A percentile compares a stretch with the other conserved stretches of the same genome.
Conservation (phyloP, 2,329 filamentous ascomycete species). For the Aspergillus udagawae region DNA sequence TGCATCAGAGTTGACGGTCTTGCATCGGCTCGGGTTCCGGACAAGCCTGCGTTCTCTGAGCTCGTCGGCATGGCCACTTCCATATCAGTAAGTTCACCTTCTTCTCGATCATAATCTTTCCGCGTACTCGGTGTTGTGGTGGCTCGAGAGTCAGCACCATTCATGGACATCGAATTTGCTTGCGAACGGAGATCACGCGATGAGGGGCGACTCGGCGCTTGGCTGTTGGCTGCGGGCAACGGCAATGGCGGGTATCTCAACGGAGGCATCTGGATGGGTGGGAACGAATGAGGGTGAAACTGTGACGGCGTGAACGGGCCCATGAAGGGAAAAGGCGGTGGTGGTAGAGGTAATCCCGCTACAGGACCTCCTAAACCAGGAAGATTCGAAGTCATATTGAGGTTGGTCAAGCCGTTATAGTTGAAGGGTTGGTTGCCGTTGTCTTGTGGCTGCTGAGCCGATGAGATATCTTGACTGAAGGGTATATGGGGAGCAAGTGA, state of each 20-base stretch:
- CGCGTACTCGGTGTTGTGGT: conserved; percentile 23
- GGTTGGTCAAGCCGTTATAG: conserved; percentile 18
- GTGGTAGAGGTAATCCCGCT: conserved; percentile 20
- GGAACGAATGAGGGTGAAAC: conserved; percentile 27
- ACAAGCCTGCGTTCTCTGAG: not conserved
- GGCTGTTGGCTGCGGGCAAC: conserved; percentile 11
- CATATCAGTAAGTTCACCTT: conserved; percentile 72
- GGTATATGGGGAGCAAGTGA: conserved; percentile 25
- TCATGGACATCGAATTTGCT: conserved; percentile 5
- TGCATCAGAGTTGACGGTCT: not conserved
- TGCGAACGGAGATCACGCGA: conserved; percentile 11
- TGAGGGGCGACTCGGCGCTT: conserved; percentile 6
- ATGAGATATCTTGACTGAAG: conserved; percentile 21
- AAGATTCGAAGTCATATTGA: conserved; percentile 28
- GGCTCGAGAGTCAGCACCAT: conserved; percentile 8
- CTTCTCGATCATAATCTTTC: conserved; percentile 54
- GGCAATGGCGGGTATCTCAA: conserved; percentile 20
- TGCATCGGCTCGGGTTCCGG: not conserved
- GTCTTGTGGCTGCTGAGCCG: conserved; percentile 18
- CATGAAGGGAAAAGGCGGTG: conserved; percentile 28
- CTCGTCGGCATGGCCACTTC: conserved; percentile 39
- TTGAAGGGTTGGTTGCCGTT: conserved; percentile 13
- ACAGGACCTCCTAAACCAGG: conserved; percentile 24
- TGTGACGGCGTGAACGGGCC: conserved; percentile 32
- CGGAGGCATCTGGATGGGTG: conserved; percentile 25